phyloP scores from a whole-genome alignment of 179 eudicot species.

The Carnegiea gigantea region DNA sequence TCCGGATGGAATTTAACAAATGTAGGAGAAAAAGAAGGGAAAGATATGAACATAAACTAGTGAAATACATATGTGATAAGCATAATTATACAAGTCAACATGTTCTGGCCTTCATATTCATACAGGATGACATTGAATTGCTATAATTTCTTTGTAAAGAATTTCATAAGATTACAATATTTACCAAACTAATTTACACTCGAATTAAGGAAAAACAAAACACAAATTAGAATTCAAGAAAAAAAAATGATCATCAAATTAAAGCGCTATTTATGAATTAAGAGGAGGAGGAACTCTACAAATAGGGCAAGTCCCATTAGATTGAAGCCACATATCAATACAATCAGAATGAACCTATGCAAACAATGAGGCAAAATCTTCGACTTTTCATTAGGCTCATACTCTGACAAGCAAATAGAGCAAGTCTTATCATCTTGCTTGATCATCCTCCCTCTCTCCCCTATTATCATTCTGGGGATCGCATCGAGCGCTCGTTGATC shows the following conservation, averaged over 20 bases:
- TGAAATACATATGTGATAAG: no score
- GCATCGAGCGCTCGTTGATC: slow-evolving; percentile 28
- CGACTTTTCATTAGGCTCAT: slow-evolving; percentile 25
- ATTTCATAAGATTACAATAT: no score
- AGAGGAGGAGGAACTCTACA: slow-evolving; percentile 26
- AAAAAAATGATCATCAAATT: neutral
- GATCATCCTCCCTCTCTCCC: slow-evolving; percentile 37
- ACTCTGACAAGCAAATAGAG: slow-evolving; percentile 29
- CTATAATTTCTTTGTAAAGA: no score
- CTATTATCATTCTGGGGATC: slow-evolving; percentile 30
- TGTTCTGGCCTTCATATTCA: no score
- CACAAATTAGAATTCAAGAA: neutral
- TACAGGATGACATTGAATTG: no score
- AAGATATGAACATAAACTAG: no score
- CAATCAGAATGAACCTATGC: slow-evolving; percentile 33
- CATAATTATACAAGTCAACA: no score
- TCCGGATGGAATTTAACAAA: no score
- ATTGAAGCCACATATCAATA: slow-evolving; percentile 34
- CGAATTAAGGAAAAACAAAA: neutral
- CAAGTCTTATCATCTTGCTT: slow-evolving; percentile 29
- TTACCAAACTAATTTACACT: no score
- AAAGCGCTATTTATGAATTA: neutral
- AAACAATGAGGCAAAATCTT: slow-evolving; percentile 33
- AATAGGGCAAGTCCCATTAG: slow-evolving; percentile 34
- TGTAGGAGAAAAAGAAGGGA: no score